These are phyloP conservation scores for Perkinsus marinus DNA, from an alignment of 169 alveolate species.

Conservation along the genomic window DNA sequence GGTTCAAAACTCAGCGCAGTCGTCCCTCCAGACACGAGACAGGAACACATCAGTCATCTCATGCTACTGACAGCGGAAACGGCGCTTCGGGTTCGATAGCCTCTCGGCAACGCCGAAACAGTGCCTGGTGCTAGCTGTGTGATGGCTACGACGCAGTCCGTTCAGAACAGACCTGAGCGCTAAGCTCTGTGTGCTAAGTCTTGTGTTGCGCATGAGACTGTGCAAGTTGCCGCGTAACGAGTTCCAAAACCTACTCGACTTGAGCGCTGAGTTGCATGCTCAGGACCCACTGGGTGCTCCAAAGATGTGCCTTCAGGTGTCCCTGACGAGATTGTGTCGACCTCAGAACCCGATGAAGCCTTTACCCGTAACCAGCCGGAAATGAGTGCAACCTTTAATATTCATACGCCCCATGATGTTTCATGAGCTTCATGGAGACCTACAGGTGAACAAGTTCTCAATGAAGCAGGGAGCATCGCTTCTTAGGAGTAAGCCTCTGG, in stretches of 20 bases:
- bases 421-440: not conserved
- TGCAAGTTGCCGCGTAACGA: not conserved
- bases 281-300: not conserved
- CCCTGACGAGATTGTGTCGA: not conserved
- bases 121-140: not conserved
- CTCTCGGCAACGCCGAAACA: not conserved
- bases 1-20: no score
- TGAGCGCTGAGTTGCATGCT: no score
- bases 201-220: not conserved
- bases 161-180: not conserved
- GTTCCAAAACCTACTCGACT: not conserved
- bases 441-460: not conserved
- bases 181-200: no score
- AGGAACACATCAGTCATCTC: no score
- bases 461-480: not conserved
- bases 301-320: not conserved
- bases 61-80: not conserved
- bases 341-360: not conserved
- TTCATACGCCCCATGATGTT: not conserved
- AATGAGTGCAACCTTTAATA: not conserved
- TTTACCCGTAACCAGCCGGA: not conserved
- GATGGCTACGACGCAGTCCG: not conserved
- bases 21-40: no score
- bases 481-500: not conserved
- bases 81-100: not conserved